phyloP scores from a whole-genome alignment of 495 filamentous ascomycete species.

The Tuber umbilicatum region DNA sequence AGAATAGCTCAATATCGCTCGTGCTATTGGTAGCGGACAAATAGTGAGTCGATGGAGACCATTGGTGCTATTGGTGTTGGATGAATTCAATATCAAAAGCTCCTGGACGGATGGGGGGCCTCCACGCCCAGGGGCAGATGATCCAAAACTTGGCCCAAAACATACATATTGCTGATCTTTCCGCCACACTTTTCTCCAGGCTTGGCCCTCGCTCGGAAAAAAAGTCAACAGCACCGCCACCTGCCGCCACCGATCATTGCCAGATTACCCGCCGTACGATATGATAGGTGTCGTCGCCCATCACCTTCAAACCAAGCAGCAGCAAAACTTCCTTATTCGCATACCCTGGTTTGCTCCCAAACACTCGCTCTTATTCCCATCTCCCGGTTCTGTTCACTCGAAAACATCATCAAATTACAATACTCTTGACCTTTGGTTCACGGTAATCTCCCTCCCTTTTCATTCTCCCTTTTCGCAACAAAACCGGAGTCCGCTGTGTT shows the following conservation, averaged over 20 bases:
- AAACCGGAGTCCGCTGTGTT: neutral
- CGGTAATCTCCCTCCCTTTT: neutral
- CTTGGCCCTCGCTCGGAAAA: neutral
- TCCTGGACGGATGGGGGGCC: neutral
- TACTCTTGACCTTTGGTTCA: neutral
- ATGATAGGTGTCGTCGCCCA: conserved; percentile 2
- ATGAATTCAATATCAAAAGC: neutral
- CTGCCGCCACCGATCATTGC: neutral
- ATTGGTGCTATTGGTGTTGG: neutral
- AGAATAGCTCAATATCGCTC: neutral
- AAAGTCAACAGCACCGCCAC: neutral
- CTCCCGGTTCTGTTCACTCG: neutral
- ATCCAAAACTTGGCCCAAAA: neutral
- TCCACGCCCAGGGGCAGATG: neutral
- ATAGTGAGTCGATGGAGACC: neutral
- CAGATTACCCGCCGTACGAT: neutral
- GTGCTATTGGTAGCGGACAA: neutral
- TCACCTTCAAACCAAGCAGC: neutral
- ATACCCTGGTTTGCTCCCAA: neutral
- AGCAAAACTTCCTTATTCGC: neutral
- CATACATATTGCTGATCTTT: no score
- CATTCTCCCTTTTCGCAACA: neutral
- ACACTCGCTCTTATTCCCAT: neutral
- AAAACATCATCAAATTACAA: neutral
- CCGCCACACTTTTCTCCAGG: neutral